phyloP scores from a whole-genome alignment of 768 basidiomycete species.

The Tricholoma hemisulphureum region DNA sequence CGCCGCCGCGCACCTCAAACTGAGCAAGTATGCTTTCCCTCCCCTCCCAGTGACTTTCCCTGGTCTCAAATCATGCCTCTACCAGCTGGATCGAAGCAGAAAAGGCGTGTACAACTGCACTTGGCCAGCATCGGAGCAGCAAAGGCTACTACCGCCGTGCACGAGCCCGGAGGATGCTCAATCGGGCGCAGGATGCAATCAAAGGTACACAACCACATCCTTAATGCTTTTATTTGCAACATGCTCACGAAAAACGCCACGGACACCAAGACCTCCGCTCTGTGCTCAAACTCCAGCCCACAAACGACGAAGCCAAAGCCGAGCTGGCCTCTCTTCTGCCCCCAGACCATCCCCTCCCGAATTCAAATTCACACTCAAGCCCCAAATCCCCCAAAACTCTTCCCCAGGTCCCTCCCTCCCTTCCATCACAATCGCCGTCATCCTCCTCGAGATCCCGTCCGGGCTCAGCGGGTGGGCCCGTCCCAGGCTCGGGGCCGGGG shows the following conservation, averaged over 20 bases:
- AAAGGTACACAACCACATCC: slow-evolving; percentile 40
- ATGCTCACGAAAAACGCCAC: not conserved
- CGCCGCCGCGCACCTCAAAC: slow-evolving; percentile 71
- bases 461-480: slow-evolving; percentile 11
- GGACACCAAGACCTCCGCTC: slow-evolving; percentile 54
- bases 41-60: not conserved
- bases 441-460: slow-evolving; percentile 23
- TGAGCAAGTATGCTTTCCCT: slow-evolving; percentile 53
- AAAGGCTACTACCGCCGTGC: slow-evolving; percentile 74
- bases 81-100: slow-evolving; percentile 72
- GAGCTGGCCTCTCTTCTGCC: slow-evolving; percentile 50
- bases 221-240: not conserved
- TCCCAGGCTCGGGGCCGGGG: slow-evolving; percentile 22
- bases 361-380: not conserved
- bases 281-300: slow-evolving; percentile 59
- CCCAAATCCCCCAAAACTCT: not conserved
- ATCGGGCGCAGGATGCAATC: slow-evolving; percentile 54
- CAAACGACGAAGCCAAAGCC: slow-evolving; percentile 58
- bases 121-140: slow-evolving; percentile 62
- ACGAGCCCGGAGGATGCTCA: slow-evolving; percentile 62
- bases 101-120: slow-evolving; percentile 62
- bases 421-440: slow-evolving; percentile 11
- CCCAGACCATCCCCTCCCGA: slow-evolving; percentile 10
- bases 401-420: not conserved
- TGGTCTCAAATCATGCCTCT: slow-evolving; percentile 4